Percentiles rank a stretch among this genome's conserved stretches.
Evolutionary conservation across 2,329 filamentous ascomycete species (phyloP).

Genomic region (Zasmidium angulare): DNA sequence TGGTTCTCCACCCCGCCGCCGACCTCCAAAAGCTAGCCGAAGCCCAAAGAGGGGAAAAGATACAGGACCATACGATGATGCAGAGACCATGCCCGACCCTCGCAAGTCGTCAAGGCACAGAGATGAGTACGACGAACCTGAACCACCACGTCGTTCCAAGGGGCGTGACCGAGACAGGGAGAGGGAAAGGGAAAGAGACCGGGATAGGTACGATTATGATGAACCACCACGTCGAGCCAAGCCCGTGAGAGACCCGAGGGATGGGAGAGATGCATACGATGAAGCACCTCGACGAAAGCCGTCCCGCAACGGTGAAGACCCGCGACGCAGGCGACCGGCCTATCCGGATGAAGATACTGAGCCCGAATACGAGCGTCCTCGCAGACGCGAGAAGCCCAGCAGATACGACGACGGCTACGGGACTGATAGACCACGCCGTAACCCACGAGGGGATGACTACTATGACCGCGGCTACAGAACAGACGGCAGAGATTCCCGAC

Average conservation of each 20-base stretch:
- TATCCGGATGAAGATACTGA: slow-evolving; percentile 20
- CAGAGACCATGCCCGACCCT: slow-evolving; percentile 1
- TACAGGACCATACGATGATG: slow-evolving; percentile 3
- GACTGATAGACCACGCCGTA: slow-evolving; percentile 27
- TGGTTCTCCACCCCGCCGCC: slow-evolving; percentile 1
- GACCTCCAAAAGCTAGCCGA: slow-evolving; percentile 7
- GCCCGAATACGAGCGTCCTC: slow-evolving; percentile 20
- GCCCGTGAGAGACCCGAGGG: neutral
- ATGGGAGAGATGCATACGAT: slow-evolving; percentile 17
- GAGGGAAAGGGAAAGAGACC: no score
- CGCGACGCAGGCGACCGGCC: slow-evolving; percentile 6
- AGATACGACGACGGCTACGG: slow-evolving; percentile 32
- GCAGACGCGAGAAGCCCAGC: slow-evolving; percentile 19
- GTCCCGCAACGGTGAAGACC: slow-evolving; percentile 8
- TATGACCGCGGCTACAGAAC: slow-evolving; percentile 27
- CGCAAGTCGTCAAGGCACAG: slow-evolving; percentile 3
- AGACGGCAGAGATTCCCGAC: slow-evolving; percentile 27
- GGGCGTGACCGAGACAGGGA: slow-evolving; percentile 12
- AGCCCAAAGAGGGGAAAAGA: slow-evolving; percentile 1
- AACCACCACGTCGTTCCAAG: slow-evolving; percentile 11
- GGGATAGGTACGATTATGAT: slow-evolving; percentile 15
- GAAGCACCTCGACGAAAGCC: slow-evolving; percentile 17
- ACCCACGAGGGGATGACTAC: slow-evolving; percentile 22
- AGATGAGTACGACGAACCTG: slow-evolving; percentile 6
- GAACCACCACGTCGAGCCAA: slow-evolving; percentile 15